Evolutionary conservation across 495 filamentous ascomycete genomes (phyloP), one percentile per base, ranked within the genome.

Genomic region (Neurospora africana): DNA sequence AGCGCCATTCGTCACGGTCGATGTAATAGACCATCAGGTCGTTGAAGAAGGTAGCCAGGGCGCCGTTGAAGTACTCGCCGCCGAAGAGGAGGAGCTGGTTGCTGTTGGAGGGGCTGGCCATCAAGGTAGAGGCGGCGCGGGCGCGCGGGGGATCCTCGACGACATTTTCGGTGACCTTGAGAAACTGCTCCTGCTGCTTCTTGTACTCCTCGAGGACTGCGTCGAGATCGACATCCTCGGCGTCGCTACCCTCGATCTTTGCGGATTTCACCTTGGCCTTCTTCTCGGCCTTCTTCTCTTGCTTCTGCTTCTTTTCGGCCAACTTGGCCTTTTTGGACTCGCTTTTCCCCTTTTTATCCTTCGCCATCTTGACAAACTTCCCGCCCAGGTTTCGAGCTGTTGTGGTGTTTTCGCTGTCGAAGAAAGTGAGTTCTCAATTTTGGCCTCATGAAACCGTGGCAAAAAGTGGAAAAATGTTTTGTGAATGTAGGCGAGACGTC

Each of bases 11-110:
- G 76, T 93, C 92, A 68, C 87, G 86, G 82, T 94, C 91, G 76
- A 94, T 92, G 78, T 93, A 87, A 79, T 97, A 97, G 75, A 98
- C 86, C 81, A 91, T 93, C n/a, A 99, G 81, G 76, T 90, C 88
- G 76, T 89, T 89, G 81, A 85, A 90, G 79, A 90, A 90, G n/a
- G 79, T 86, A 3, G 88, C 88, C 37, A 89, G 78, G 13, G 88
- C 84, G 36, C 88, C 88, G 76, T 90, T 89, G 81, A 88, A 90
- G 41, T 86, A 88, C 79, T 90, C 87, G 79, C 95, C 95, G 15
- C 94, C 95, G 79, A 94, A 99, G 36, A 98, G 81, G 70, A 98
- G 88, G n/a, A 99, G 82, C 79, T 98, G 94, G 80, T 93, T 95
- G 71, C 86, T 86, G 81, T 94, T 95, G 11, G 89, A 87, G 1